Conservation (phyloP, 2,329 filamentous ascomycete species). For the Alternaria brassicae region DNA sequence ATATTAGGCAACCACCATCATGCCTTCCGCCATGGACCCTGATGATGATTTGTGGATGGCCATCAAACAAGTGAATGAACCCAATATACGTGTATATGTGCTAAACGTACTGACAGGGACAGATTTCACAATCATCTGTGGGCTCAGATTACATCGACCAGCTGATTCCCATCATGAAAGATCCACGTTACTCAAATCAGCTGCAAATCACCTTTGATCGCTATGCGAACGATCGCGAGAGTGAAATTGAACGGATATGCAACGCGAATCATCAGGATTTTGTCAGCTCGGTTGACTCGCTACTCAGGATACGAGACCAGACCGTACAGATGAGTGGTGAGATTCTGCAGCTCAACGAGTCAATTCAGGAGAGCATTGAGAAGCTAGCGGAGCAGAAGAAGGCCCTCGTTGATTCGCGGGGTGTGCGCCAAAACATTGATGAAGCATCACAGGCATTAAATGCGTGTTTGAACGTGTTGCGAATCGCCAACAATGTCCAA, state of each 20-base stretch:
- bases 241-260: conserved; percentile 92
- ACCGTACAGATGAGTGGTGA: conserved; percentile 88
- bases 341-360: conserved; percentile 90
- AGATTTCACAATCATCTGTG: conserved; percentile 93
- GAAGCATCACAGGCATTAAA: conserved; percentile 88
- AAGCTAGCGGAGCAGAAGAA: conserved; percentile 94
- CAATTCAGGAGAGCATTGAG: conserved; percentile 93
- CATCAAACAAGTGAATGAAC: conserved; percentile 57
- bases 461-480: conserved; percentile 89
- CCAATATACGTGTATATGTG: background rate
- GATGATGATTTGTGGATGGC: conserved; percentile 58
- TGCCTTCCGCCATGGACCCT: conserved; percentile 51
- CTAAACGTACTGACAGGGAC: conserved; percentile 22
- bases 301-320: conserved; percentile 90
- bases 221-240: conserved; percentile 85
- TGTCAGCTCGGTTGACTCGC: conserved; percentile 87
- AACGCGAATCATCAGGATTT: conserved; percentile 98
- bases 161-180: conserved; percentile 90
- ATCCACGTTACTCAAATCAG: conserved; percentile 78
- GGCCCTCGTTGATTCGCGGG: conserved; percentile 87
- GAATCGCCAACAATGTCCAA: conserved; percentile 92
- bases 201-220: conserved; percentile 79
- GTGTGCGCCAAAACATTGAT: conserved; percentile 93
- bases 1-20: conserved; percentile 26
- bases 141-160: conserved; percentile 96